Percentiles rank a stretch among this genome's conserved stretches.
phyloP scores from a whole-genome alignment of 2,329 filamentous ascomycete species.

The Nemania serpens region DNA sequence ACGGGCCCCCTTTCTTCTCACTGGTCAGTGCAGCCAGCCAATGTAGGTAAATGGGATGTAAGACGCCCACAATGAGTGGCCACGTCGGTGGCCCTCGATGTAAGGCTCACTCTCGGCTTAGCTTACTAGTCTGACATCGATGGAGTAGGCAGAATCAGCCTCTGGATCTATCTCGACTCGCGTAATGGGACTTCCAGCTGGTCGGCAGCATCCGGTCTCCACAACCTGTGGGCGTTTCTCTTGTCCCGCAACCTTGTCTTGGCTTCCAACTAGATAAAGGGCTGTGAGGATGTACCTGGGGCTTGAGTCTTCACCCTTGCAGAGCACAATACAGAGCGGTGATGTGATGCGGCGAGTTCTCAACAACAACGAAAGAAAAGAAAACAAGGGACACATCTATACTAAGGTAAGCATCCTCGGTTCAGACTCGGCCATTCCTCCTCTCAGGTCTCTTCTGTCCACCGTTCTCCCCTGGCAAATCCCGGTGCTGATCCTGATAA shows the following conservation, averaged over 20 bases:
- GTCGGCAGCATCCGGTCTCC: slow-evolving; percentile 18
- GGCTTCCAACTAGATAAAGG: background rate
- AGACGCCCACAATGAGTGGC: slow-evolving; percentile 10
- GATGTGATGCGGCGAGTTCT: background rate
- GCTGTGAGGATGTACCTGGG: background rate
- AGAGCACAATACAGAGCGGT: slow-evolving; percentile 4
- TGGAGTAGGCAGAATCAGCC: too few relatives aligned
- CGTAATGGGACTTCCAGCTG: slow-evolving; percentile 14
- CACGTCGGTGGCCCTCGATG: slow-evolving; percentile 5
- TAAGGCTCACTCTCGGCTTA: slow-evolving; percentile 8
- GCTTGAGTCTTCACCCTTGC: slow-evolving; percentile 14
- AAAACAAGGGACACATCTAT: background rate
- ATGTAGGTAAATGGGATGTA: background rate
- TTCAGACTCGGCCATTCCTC: slow-evolving; percentile 9
- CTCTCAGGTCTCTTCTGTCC: background rate
- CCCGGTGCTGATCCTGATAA: slow-evolving; percentile 8
- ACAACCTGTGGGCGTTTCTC: slow-evolving; percentile 4
- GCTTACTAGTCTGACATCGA: slow-evolving; percentile 18
- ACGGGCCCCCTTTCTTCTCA: slow-evolving; percentile 2
- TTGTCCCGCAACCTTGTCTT: background rate
- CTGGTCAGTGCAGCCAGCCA: background rate
- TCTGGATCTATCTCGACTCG: slow-evolving; percentile 10
- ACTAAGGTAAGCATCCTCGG: background rate
- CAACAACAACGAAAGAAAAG: background rate
- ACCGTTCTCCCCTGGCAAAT: background rate